Conservation (phyloP, 2,329 filamentous ascomycete species). For the Aspergillus sp. region DNA sequence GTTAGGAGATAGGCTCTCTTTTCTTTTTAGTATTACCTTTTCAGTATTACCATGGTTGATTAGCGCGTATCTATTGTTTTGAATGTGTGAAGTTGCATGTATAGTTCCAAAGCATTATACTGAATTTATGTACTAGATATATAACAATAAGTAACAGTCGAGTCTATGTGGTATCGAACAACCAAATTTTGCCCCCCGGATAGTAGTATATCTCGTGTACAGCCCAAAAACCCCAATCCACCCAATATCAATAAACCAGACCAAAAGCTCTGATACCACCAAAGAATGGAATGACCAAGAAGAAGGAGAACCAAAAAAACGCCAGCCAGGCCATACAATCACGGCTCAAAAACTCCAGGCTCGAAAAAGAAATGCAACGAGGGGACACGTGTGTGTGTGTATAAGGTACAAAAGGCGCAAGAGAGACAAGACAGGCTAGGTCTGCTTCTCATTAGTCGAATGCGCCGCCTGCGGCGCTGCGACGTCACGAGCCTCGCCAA, state of each 20-base stretch:
- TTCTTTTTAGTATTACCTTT: neutral
- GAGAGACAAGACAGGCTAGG: slow-evolving; percentile 7
- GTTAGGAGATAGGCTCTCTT: neutral
- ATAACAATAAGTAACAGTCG: neutral
- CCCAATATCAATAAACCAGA: neutral
- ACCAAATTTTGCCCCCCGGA: neutral
- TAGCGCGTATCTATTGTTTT: too few species aligned
- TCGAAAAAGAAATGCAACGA: slow-evolving; percentile 9
- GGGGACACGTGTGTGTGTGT: too few species aligned
- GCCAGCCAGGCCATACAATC: slow-evolving; percentile 4
- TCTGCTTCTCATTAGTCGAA: slow-evolving; percentile 16
- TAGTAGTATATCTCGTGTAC: neutral
- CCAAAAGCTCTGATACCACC: neutral
- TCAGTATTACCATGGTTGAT: too few species aligned
- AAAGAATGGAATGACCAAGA: neutral
- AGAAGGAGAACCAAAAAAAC: slow-evolving; percentile 11
- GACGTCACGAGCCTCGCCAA: slow-evolving; percentile 5
- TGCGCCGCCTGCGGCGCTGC: too few species aligned
- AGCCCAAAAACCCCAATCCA: slow-evolving; percentile 6
- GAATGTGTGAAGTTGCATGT: neutral
- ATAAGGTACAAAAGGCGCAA: slow-evolving; percentile 1
- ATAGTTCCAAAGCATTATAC: neutral
- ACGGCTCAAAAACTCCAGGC: slow-evolving; percentile 14
- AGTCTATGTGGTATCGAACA: neutral
- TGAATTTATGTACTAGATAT: too few species aligned